Evolutionary conservation across 2,329 filamentous ascomycete species (phyloP).

Genomic region (Phaeomoniella chlamydospora): DNA sequence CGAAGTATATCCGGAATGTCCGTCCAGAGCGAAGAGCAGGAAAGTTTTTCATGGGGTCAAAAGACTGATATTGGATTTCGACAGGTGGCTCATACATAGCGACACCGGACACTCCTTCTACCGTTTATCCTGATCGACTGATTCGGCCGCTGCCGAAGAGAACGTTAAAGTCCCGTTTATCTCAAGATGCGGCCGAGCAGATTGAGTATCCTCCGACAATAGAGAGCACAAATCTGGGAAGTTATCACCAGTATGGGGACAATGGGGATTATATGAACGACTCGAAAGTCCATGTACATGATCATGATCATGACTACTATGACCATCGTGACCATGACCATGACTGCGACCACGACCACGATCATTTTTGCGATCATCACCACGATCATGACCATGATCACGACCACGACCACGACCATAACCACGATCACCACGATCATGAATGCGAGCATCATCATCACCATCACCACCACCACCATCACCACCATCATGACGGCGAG

Average conservation of each 20-base stretch:
- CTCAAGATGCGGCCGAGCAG: slow-evolving; percentile 66
- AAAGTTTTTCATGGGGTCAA: too few relatives aligned
- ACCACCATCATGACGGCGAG: slow-evolving; percentile 22
- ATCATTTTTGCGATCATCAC: slow-evolving; percentile 5
- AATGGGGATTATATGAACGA: slow-evolving; percentile 36
- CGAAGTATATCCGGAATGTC: too few relatives aligned
- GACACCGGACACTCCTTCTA: slow-evolving; percentile 57
- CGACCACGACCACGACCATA: slow-evolving; percentile 16
- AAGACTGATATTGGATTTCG: not conserved
- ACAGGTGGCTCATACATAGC: slow-evolving; percentile 34
- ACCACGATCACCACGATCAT: slow-evolving; percentile 15
- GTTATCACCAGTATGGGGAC: slow-evolving; percentile 55
- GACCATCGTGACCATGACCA: slow-evolving; percentile 11
- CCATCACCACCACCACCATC: slow-evolving; percentile 3
- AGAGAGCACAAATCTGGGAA: slow-evolving; percentile 57
- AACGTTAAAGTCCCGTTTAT: slow-evolving; percentile 72
- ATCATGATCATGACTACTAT: slow-evolving; percentile 8
- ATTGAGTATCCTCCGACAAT: slow-evolving; percentile 71
- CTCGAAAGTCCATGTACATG: slow-evolving; percentile 24
- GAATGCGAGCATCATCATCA: slow-evolving; percentile 4
- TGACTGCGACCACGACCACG: slow-evolving; percentile 5
- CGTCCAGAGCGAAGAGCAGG: too few relatives aligned
- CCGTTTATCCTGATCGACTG: slow-evolving; percentile 73
- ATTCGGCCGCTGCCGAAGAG: slow-evolving; percentile 87
- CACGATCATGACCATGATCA: slow-evolving; percentile 10